Evolutionary conservation across 441 rosid genomes (phyloP), one percentile per base, ranked within the genome.

Genomic region (Syzygium malaccense): DNA sequence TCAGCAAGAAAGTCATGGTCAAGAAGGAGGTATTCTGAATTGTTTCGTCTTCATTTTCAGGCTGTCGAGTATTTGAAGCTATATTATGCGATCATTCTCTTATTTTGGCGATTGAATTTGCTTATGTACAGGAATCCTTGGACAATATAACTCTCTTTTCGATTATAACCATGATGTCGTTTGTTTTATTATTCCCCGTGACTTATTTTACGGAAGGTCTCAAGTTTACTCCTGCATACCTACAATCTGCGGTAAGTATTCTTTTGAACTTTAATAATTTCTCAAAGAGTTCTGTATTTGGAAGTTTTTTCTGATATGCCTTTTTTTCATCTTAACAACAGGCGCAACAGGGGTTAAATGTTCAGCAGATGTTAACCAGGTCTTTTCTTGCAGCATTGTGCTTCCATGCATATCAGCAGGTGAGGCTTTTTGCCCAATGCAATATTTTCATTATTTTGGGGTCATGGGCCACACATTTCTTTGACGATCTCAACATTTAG

Each of bases 371-470:
- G 58, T 93, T 92, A 56, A 86, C 88, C 32, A 93, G 98, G 94
- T 94, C 99, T 87, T 94, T 98, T 68, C 55, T 97, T 14, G 99
- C 99, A 56, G 98, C 99, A 18, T 95, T 98, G 86, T 95, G 95
- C 92, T 98, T 96, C 96, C 99, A 98, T 91, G 99, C 99, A 41
- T 98, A 98, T 92, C 99, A 98, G 92, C 99, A 97, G 97, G 99
- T 96, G 87, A 92, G 91, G 58, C 80, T 25, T 86, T 85, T 79
- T 66, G 5, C n/a, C 9, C 83, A 41, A 12, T 12, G 51, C 51
- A 75, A 12, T 41, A 75, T 75, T 75, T 75, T 75, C 83, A 41
- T 11, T 75, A 75, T 64, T 8, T 30, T 64, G 18, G 23, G 75
- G 75, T 64, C 41, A 30, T 4, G 14, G 83, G 51, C 83, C 83